Evolutionary conservation across 768 basidiomycete genomes (phyloP).

Genomic region (Suillus tomentosus): DNA sequence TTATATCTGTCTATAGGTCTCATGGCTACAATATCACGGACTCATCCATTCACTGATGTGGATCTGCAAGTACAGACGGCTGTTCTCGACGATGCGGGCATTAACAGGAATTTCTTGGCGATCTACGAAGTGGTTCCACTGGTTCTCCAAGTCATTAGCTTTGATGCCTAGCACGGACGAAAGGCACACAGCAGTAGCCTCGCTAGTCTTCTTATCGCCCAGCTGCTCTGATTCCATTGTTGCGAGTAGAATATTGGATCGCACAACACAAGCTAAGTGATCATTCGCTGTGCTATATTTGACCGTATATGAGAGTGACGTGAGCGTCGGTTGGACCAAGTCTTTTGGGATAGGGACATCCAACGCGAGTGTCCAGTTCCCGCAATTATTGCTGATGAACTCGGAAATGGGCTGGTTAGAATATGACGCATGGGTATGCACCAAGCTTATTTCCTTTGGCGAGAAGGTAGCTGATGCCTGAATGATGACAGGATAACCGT

Average conservation of each 20-base stretch:
- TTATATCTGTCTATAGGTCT: too few relatives aligned
- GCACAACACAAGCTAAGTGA: background rate
- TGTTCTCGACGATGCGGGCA: background rate
- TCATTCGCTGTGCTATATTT: background rate
- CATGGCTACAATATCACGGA: too few relatives aligned
- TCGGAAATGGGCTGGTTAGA: background rate
- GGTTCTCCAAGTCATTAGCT: background rate
- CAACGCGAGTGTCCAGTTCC: background rate
- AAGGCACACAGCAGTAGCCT: background rate
- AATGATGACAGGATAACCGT: background rate
- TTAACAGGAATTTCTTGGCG: background rate
- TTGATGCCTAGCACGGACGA: background rate
- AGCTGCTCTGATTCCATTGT: background rate
- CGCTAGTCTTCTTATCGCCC: background rate
- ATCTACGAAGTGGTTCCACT: slow-evolving; percentile 3
- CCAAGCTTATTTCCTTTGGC: background rate
- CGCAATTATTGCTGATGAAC: background rate
- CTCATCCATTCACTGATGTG: too few relatives aligned
- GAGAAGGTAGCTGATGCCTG: background rate
- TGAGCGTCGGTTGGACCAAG: background rate
- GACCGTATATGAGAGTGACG: background rate
- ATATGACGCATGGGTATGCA: background rate
- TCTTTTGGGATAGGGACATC: background rate
- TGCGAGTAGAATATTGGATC: background rate
- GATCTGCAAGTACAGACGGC: background rate